phyloP scores from a whole-genome alignment of 1,284 basidiomycete genomes.

The Sanghuangporus sanghuang region DNA sequence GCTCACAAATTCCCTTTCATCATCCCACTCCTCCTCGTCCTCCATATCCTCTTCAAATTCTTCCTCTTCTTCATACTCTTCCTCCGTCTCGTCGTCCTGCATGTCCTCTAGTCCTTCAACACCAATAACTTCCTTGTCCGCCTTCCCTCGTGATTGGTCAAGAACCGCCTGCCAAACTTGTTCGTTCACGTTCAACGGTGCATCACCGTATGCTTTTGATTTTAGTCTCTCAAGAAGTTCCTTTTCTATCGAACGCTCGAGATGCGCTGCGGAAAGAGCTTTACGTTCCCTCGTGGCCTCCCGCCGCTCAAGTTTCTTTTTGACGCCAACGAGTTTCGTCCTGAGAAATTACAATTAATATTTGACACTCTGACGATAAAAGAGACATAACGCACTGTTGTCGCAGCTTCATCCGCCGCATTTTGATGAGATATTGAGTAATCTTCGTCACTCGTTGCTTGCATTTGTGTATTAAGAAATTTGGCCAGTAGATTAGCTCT shows the following conservation, averaged over 20 bases:
- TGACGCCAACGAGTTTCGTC: constrained; percentile 90
- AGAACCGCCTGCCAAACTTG: constrained; percentile 91
- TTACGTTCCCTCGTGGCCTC: constrained; percentile 93
- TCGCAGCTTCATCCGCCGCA: constrained; percentile 85
- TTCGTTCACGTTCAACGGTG: constrained; percentile 98
- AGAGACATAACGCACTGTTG: constrained; percentile 67
- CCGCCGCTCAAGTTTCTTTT: constrained; percentile 96
- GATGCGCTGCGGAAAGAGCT: constrained; percentile 88
- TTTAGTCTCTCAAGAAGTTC: constrained; percentile 94
- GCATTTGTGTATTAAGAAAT: constrained; percentile 97
- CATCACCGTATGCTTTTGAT: constrained; percentile 96
- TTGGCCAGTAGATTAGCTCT: constrained; percentile 96
- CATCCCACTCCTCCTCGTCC: constrained; percentile 55
- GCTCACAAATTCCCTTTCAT: constrained; percentile 82
- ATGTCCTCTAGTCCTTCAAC: constrained; percentile 38
- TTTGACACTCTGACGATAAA: neutral
- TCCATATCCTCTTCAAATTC: constrained; percentile 41
- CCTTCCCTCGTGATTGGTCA: constrained; percentile 58
- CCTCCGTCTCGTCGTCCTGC: constrained; percentile 42
- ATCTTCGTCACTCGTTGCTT: constrained; percentile 99
- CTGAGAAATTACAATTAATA: constrained; percentile 35
- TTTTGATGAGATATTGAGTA: constrained; percentile 98
- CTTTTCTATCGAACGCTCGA: constrained; percentile 94
- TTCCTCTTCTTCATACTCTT: constrained; percentile 46
- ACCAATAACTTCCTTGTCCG: constrained; percentile 39